Conservation (phyloP, 768 basidiomycete species). For the Pleurotus citrinopileatus region DNA sequence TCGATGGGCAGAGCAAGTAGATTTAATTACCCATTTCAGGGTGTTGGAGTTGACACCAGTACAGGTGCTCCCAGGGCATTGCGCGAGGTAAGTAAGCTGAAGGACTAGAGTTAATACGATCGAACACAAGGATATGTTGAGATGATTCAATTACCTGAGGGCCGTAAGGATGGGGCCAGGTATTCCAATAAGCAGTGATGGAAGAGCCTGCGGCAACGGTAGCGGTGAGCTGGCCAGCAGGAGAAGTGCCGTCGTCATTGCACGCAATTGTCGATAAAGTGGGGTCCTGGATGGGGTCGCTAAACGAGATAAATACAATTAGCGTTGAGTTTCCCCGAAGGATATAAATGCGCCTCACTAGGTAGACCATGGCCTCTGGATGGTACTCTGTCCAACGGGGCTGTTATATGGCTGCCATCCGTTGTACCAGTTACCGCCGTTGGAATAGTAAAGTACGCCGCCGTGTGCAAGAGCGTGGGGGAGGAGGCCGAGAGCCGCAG, state of each 20-base stretch:
- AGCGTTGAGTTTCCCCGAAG: neutral
- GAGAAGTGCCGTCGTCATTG: slow-evolving; percentile 41
- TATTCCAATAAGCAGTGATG: slow-evolving; percentile 45
- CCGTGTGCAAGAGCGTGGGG: slow-evolving; percentile 38
- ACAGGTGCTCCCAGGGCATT: slow-evolving; percentile 42
- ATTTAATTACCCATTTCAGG: slow-evolving; percentile 42
- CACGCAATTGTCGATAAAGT: slow-evolving; percentile 38
- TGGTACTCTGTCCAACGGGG: slow-evolving; percentile 36
- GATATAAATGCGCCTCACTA: slow-evolving; percentile 31
- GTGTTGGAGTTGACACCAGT: slow-evolving; percentile 33
- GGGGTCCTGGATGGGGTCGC: slow-evolving; percentile 39
- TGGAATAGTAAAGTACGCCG: slow-evolving; percentile 39
- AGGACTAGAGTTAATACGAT: neutral
- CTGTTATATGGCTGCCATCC: slow-evolving; percentile 43
- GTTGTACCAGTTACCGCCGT: slow-evolving; percentile 34
- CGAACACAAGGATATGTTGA: neutral
- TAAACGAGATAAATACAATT: slow-evolving; percentile 12
- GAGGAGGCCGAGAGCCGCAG: slow-evolving; percentile 26
- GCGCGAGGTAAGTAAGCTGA: slow-evolving; percentile 41
- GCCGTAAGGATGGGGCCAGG: slow-evolving; percentile 42
- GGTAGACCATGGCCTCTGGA: slow-evolving; percentile 43
- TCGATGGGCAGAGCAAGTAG: neutral
- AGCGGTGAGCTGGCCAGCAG: slow-evolving; percentile 39
- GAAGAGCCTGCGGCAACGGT: slow-evolving; percentile 37
- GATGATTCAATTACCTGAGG: slow-evolving; percentile 30